A percentile compares a stretch with the other conserved stretches of the same genome.
Conservation (phyloP, 371 early-diverging fungal genomes). For the Nematocida ausubeli region DNA sequence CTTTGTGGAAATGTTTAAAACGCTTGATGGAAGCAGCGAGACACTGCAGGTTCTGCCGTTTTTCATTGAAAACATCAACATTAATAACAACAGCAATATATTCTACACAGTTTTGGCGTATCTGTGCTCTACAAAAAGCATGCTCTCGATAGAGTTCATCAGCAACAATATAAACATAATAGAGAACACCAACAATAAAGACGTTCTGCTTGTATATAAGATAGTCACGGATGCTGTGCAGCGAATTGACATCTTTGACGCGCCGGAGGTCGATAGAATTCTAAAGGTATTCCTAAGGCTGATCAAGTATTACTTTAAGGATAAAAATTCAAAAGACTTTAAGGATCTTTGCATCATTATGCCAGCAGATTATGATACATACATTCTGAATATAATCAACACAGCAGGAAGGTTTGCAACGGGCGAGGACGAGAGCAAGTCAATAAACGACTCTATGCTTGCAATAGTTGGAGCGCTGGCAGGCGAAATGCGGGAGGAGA, state of each 20-base stretch:
- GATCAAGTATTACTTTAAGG: not conserved
- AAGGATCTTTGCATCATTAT: not conserved
- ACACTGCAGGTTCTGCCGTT: not conserved
- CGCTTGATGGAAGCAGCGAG: not conserved
- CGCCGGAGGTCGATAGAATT: not conserved
- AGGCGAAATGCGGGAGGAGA: not conserved
- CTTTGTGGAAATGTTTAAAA: not conserved
- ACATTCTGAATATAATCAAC: not conserved
- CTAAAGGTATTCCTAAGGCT: constrained; percentile 6
- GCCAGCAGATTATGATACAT: not conserved
- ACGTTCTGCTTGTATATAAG: not conserved
- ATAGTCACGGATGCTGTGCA: not conserved
- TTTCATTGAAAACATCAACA: constrained; percentile 6
- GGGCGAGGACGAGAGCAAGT: not conserved
- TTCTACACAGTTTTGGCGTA: not conserved
- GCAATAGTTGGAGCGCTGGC: not conserved
- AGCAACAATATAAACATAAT: constrained; percentile 18
- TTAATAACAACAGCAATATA: not conserved
- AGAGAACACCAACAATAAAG: not conserved
- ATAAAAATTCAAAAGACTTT: not conserved
- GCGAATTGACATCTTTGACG: not conserved
- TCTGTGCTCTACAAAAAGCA: not conserved
- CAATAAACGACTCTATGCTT: not conserved
- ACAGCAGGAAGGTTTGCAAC: not conserved
- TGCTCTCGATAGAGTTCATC: not conserved